Base-by-base conservation (phyloP, 768 basidiomycete genomes). In the Austroboletus eburneus region DNA sequence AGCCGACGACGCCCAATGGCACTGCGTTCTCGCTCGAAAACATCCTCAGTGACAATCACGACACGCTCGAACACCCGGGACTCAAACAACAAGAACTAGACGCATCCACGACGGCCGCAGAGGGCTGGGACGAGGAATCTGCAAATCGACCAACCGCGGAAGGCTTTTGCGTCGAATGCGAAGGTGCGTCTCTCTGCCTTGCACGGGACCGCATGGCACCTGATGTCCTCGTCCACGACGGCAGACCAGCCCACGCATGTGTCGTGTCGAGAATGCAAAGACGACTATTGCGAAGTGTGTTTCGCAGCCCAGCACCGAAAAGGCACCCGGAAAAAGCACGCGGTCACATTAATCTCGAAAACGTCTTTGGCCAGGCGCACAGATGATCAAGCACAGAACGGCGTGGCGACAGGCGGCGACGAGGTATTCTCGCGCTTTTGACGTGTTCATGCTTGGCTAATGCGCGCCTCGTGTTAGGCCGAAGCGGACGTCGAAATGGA, bases 191-290 rank as follows among this genome's bases (percentile, higher is more conserved):
- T n/a, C n/a, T n/a, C n/a, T n/a, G n/a, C n/a, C n/a, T n/a, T n/a
- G n/a, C n/a, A n/a, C n/a, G n/a, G n/a, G n/a, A n/a, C n/a, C n/a
- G n/a, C n/a, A n/a, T n/a, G n/a, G n/a, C n/a, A n/a, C 16, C 8
- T 12, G 13, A 33, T 4, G 46, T 12, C 29, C 29, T 33, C 12
- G 16, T 16, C 9, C 12, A 33, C 5, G 20, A n/a, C n/a, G n/a
- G n/a, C 50, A 92, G 90, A 92, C 70, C 90, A 92, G 62, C 88
- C 90, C 45, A 86, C 87, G 5, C 78, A 87, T 58, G 57, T 91
- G 18, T 64, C 71, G 42, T 92, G 90, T 58, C 80, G 84, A 58
- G 74, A 76, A 10, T 92, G 90, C 61, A 68, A 59, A 3, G 90
- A 91, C 59, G 64, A 72, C 17, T 91, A 81, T 58, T 91, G 90